These are phyloP conservation scores for Schwanniomyces pseudopolymorphus DNA, from an alignment of 805 yeast species.

Conservation along the genomic window DNA sequence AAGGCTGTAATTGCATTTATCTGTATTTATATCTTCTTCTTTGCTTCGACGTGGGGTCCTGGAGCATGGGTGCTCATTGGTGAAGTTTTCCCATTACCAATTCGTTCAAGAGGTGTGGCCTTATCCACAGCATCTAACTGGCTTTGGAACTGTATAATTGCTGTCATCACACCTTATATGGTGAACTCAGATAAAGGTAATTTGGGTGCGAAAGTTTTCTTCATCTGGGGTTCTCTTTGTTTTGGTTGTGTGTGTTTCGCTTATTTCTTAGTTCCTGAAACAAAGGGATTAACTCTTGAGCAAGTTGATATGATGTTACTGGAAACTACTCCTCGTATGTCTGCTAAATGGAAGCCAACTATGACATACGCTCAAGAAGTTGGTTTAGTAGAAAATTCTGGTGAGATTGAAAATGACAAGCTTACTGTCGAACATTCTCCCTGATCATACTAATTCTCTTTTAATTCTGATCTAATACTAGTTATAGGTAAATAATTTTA, in stretches of 20 bases:
- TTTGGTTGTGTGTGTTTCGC: constrained; percentile 32
- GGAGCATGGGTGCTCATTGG: constrained; percentile 37
- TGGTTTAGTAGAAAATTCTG: constrained; percentile 1
- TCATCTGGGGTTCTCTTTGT: constrained; percentile 44
- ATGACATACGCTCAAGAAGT: constrained; percentile 4
- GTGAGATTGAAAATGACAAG: neutral
- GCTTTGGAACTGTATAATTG: constrained; percentile 30
- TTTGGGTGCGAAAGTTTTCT: constrained; percentile 41
- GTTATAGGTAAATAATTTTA: too few species aligned
- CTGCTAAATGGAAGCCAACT: constrained; percentile 5
- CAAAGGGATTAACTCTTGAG: constrained; percentile 42
- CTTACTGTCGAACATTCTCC: constrained; percentile 1
- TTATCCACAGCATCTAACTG: constrained; percentile 37
- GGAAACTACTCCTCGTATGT: constrained; percentile 4
- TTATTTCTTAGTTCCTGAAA: constrained; percentile 35
- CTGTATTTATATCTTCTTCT: constrained; percentile 40
- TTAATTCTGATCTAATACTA: neutral
- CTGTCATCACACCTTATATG: constrained; percentile 23
- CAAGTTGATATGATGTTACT: constrained; percentile 37
- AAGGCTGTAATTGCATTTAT: constrained; percentile 35
- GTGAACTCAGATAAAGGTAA: constrained; percentile 39
- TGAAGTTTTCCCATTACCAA: constrained; percentile 36
- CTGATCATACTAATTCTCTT: neutral
- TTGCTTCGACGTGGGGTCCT: constrained; percentile 45
- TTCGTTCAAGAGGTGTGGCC: constrained; percentile 35